These are phyloP conservation scores for Sporothrix brunneoviolacea DNA, from an alignment of 2,329 filamentous ascomycete species.

Conservation along the genomic window DNA sequence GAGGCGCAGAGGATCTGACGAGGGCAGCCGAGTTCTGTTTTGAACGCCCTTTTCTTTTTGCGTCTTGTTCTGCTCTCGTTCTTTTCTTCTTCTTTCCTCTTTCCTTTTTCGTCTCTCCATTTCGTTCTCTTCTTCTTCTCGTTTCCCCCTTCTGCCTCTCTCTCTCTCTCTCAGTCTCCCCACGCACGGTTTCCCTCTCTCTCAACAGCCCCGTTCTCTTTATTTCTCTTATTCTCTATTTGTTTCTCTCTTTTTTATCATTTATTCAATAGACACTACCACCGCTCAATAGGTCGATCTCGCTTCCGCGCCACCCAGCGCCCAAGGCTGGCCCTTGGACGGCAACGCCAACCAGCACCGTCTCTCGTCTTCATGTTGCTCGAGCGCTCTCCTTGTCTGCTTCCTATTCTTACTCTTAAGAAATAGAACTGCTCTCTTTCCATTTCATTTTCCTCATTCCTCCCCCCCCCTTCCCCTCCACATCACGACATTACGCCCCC, in stretches of 20 bases:
- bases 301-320: background rate
- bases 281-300: too few relatives aligned
- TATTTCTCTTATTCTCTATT: background rate
- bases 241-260: background rate
- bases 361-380: too few relatives aligned
- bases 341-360: background rate
- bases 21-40: too few relatives aligned
- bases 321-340: conserved; percentile 1
- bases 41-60: too few relatives aligned
- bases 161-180: background rate
- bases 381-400: too few relatives aligned
- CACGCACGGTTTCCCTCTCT: background rate
- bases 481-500: background rate
- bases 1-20: too few relatives aligned
- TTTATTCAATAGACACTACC: too few relatives aligned
- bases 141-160: background rate
- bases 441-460: background rate
- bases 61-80: too few relatives aligned
- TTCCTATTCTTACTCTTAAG: too few relatives aligned
- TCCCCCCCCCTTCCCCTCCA: background rate
- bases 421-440: too few relatives aligned
- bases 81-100: too few relatives aligned
- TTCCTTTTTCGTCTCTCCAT: too few relatives aligned
- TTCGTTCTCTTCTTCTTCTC: background rate
- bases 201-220: background rate